phyloP scores from a whole-genome alignment of 2,329 filamentous ascomycete genomes.

The Ophiostoma angusticollis region DNA sequence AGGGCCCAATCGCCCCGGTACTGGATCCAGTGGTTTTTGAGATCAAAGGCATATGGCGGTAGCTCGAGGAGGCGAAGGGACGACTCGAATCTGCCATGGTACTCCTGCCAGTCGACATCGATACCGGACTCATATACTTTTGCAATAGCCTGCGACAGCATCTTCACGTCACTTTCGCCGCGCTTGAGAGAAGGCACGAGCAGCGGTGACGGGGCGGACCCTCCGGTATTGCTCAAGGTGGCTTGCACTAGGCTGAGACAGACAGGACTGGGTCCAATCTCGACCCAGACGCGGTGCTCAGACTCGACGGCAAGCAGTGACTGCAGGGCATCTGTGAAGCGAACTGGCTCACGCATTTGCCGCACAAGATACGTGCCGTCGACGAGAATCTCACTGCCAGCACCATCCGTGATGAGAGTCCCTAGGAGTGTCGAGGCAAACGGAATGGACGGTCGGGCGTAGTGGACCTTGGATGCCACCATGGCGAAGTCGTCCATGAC shows the following conservation, averaged over 20 bases:
- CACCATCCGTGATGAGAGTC: slow-evolving; percentile 36
- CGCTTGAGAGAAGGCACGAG: background rate
- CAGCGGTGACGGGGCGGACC: slow-evolving; percentile 12
- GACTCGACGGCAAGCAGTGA: background rate
- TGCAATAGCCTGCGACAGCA: background rate
- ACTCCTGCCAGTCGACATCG: slow-evolving; percentile 53
- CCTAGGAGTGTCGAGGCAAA: slow-evolving; percentile 43
- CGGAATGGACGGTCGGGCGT: slow-evolving; percentile 37
- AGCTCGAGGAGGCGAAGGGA: slow-evolving; percentile 21
- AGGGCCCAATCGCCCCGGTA: slow-evolving; percentile 48
- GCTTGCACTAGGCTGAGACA: background rate
- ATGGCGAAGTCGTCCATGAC: slow-evolving; percentile 36
- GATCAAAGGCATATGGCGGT: slow-evolving; percentile 55
- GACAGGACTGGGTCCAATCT: background rate
- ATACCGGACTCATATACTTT: slow-evolving; percentile 37
- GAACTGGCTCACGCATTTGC: slow-evolving; percentile 50
- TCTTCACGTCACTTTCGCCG: background rate
- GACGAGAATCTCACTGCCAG: slow-evolving; percentile 21
- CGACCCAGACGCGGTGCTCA: background rate
- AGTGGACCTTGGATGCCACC: slow-evolving; percentile 18
- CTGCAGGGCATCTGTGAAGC: slow-evolving; percentile 35
- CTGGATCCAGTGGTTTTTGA: slow-evolving; percentile 61
- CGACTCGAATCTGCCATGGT: slow-evolving; percentile 43
- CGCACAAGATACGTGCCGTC: slow-evolving; percentile 46
- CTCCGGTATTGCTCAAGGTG: slow-evolving; percentile 25